Evolutionary conservation across 805 yeast genomes (phyloP).

Genomic region (Wickerhamomyces xylosicus): DNA sequence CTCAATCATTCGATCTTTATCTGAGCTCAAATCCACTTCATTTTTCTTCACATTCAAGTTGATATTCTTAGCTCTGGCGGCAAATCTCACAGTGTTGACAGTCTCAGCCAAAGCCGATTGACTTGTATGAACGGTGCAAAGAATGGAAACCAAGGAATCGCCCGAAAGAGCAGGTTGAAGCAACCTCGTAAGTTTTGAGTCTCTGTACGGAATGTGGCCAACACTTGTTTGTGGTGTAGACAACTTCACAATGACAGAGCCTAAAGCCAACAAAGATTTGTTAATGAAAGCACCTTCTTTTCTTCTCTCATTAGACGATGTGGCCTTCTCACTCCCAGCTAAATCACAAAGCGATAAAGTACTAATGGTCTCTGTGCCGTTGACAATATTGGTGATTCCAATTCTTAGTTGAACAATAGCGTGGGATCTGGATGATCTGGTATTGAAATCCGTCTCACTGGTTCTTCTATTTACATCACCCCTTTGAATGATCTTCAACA

Average conservation of each 20-base stretch:
- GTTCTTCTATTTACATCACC: conserved; percentile 77
- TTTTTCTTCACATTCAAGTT: conserved; percentile 54
- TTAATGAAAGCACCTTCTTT: conserved; percentile 92
- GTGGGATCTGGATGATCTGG: conserved; percentile 84
- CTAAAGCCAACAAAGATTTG: conserved; percentile 80
- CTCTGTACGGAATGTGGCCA: conserved; percentile 85
- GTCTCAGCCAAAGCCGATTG: conserved; percentile 62
- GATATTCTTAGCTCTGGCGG: conserved; percentile 86
- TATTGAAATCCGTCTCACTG: conserved; percentile 82
- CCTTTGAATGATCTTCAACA: conserved; percentile 43
- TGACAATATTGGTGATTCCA: conserved; percentile 28
- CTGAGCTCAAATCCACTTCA: conserved; percentile 26
- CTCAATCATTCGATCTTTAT: conserved; percentile 42
- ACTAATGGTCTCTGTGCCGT: conserved; percentile 32
- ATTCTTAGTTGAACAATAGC: conserved; percentile 72
- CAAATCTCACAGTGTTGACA: conserved; percentile 79
- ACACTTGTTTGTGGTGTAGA: conserved; percentile 23
- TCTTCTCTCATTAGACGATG: conserved; percentile 56
- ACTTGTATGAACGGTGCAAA: conserved; percentile 78
- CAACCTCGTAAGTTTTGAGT: conserved; percentile 81
- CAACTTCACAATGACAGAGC: conserved; percentile 84
- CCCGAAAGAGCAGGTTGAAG: conserved; percentile 92
- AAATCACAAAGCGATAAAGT: conserved; percentile 83
- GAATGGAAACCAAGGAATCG: conserved; percentile 67
- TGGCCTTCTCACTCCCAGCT: conserved; percentile 93